phyloP scores from a whole-genome alignment of 1,139 yeast genomes.

The Scheffersomyces segobiensis region DNA sequence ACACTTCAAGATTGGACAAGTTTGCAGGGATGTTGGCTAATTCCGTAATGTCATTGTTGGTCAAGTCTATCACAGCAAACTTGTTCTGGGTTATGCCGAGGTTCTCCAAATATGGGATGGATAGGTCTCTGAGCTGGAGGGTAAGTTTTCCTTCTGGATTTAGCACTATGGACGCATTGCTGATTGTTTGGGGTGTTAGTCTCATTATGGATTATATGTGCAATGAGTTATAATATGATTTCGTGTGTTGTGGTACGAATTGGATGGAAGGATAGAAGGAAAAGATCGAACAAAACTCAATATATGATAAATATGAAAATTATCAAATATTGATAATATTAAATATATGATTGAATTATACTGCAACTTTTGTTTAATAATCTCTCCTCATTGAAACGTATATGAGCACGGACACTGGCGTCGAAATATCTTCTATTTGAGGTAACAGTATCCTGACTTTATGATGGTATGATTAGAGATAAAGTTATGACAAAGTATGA shows the following conservation, averaged over 20 bases:
- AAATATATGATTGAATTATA: neutral
- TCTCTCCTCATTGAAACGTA: neutral
- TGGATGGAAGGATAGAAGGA: neutral
- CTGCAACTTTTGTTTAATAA: neutral
- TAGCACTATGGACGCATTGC: constrained; percentile 31
- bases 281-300: neutral
- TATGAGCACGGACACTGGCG: neutral
- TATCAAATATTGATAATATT: neutral
- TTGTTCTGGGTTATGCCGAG: constrained; percentile 31
- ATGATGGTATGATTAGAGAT: neutral
- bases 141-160: constrained; percentile 41
- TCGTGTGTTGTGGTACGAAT: neutral
- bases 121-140: constrained; percentile 34
- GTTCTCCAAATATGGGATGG: constrained; percentile 38
- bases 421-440: neutral
- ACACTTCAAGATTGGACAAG: constrained; percentile 42
- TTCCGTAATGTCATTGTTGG: constrained; percentile 61
- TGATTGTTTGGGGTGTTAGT: constrained; percentile 35
- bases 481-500: neutral
- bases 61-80: constrained; percentile 61
- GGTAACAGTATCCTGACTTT: too few relatives aligned
- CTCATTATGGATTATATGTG: constrained; percentile 24
- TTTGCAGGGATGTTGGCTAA: constrained; percentile 52
- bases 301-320: constrained; percentile 1
- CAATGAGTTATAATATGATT: neutral